phyloP scores from a whole-genome alignment of 2,329 filamentous ascomycete genomes.

The Arachnomyces sp. region DNA sequence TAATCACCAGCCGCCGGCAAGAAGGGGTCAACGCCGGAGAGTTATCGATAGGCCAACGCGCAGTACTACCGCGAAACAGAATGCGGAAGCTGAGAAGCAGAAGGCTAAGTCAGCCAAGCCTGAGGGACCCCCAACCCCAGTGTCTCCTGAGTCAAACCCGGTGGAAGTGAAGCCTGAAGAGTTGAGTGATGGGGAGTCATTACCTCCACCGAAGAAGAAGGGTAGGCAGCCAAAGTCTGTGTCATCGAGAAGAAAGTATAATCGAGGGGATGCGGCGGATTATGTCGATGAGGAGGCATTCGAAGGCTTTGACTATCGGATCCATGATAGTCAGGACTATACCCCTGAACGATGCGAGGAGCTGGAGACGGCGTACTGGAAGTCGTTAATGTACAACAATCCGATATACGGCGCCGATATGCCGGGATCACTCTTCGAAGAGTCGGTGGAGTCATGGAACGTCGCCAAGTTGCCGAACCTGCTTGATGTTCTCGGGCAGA shows the following conservation, averaged over 20 bases:
- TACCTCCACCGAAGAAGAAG: slow-evolving; percentile 36
- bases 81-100: slow-evolving; percentile 26
- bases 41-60: slow-evolving; percentile 42
- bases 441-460: slow-evolving; percentile 79
- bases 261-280: slow-evolving; percentile 66
- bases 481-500: slow-evolving; percentile 85
- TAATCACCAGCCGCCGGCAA: slow-evolving; percentile 89
- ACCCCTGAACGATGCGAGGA: slow-evolving; percentile 89
- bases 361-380: slow-evolving; percentile 92
- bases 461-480: slow-evolving; percentile 89
- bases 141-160: slow-evolving; percentile 46
- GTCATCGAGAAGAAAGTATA: slow-evolving; percentile 79
- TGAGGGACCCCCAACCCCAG: slow-evolving; percentile 46
- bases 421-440: slow-evolving; percentile 88
- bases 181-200: slow-evolving; percentile 35
- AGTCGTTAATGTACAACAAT: slow-evolving; percentile 86
- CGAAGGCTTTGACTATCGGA: slow-evolving; percentile 79
- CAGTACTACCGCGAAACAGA: slow-evolving; percentile 25
- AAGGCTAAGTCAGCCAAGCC: slow-evolving; percentile 29
- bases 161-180: slow-evolving; percentile 50
- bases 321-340: slow-evolving; percentile 76
- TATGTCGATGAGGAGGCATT: slow-evolving; percentile 85
- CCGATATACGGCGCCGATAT: slow-evolving; percentile 95
- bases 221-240: slow-evolving; percentile 61
- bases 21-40: slow-evolving; percentile 55